These are phyloP conservation scores for Cynara cardunculus DNA, from an alignment of 129 eudicot species.

Conservation along the genomic window DNA sequence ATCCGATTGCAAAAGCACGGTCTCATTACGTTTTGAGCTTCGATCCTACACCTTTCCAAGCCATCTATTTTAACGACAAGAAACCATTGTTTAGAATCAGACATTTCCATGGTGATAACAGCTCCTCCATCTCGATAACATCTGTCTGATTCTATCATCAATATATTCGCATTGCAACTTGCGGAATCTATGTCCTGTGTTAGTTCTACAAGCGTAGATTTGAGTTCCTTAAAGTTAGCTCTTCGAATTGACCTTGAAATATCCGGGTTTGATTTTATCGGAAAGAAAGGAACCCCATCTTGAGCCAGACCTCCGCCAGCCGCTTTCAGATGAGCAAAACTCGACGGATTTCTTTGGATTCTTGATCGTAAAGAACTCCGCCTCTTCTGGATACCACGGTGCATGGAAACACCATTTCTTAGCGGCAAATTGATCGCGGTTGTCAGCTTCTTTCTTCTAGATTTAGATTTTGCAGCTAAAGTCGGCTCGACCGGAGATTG, in stretches of 20 bases:
- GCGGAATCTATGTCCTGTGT: constrained; percentile 35
- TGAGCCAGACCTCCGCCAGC: constrained; percentile 22
- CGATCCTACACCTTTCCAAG: constrained; percentile 28
- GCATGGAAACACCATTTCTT: constrained; percentile 23
- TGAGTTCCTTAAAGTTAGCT: constrained; percentile 30
- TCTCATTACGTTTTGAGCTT: constrained; percentile 56
- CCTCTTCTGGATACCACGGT: constrained; percentile 42
- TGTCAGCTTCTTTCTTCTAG: constrained; percentile 25
- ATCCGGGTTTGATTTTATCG: constrained; percentile 28
- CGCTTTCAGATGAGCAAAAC: constrained; percentile 21
- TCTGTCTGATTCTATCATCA: constrained; percentile 62
- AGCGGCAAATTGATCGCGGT: constrained; percentile 15
- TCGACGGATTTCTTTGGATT: constrained; percentile 37
- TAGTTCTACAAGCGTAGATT: constrained; percentile 21
- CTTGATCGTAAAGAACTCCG: constrained; percentile 56
- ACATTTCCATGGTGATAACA: constrained; percentile 39
- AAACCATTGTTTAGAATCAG: constrained; percentile 55
- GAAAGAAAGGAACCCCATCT: constrained; percentile 23
- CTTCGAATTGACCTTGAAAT: constrained; percentile 22
- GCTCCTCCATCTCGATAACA: constrained; percentile 70
- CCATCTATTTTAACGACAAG: constrained; percentile 55
- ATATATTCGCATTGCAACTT: constrained; percentile 59
- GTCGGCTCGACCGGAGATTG: background rate
- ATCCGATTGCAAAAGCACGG: constrained; percentile 61
- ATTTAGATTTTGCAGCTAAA: constrained; percentile 11